Conservation (phyloP, 768 basidiomycete genomes). For the Termitomyces titanicus region DNA sequence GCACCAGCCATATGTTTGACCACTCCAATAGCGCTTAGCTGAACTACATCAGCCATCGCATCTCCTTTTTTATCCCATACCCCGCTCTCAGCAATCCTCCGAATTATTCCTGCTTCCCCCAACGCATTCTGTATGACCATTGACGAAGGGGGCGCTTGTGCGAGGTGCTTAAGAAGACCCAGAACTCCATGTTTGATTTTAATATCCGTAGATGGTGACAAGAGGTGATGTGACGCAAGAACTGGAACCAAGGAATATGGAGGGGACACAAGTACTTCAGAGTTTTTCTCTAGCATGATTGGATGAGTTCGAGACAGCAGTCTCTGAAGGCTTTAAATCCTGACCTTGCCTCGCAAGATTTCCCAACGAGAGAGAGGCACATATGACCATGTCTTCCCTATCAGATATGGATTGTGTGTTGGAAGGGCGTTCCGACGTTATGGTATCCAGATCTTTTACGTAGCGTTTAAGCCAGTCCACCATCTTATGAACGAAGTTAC, state of each 20-base stretch:
- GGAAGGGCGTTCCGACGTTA: constrained; percentile 25
- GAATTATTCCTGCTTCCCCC: constrained; percentile 59
- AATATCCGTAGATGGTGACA: constrained; percentile 57
- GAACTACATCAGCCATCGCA: constrained; percentile 78
- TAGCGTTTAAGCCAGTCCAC: constrained; percentile 70
- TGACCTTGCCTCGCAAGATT: constrained; percentile 77
- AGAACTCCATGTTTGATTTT: constrained; percentile 89
- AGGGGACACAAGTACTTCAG: constrained; percentile 57
- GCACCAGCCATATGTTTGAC: constrained; percentile 85
- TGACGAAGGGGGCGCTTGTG: constrained; percentile 62
- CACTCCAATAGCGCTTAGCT: constrained; percentile 83
- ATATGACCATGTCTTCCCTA: constrained; percentile 77
- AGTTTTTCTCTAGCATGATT: constrained; percentile 46
- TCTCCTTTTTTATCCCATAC: constrained; percentile 75
- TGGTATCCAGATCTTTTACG: constrained; percentile 33
- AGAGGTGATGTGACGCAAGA: constrained; percentile 51
- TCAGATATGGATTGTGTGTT: constrained; percentile 16
- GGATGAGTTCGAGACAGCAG: constrained; percentile 1
- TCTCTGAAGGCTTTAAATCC: constrained; percentile 5
- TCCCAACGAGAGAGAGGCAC: constrained; percentile 78
- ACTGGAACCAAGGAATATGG: constrained; percentile 63
- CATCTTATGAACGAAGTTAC: constrained; percentile 69
- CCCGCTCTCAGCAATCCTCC: constrained; percentile 54
- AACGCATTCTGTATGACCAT: constrained; percentile 45
- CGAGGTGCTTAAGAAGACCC: constrained; percentile 83